Base-by-base conservation (phyloP, 345 rosid genomes). In the Lagerstroemia speciosa region DNA sequence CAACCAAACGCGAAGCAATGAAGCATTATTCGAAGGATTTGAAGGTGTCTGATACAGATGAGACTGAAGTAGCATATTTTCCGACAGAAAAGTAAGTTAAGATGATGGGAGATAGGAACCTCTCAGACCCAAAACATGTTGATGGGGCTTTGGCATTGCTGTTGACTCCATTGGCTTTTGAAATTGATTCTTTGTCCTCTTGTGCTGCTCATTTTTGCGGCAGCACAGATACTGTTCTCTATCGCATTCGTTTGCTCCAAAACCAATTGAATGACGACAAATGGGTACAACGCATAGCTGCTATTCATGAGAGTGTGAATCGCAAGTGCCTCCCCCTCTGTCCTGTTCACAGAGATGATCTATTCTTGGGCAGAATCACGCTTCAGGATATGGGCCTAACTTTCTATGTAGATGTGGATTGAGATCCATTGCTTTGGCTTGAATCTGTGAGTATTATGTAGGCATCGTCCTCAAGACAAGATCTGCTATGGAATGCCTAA, bases 31-130 rank as follows among this genome's bases (percentile, higher is more conserved):
- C 82, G 31, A 93, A 93, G 78, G 88, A 91, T 83, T 79, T 93
- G 85, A 87, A 77, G 74, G 83, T 85, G 72, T 66, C 41, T 31
- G 89, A 81, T 73, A 36, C 63, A 64, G 77, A 82, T 55, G 91
- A 86, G 65, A 75, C 73, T 58, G 88, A 86, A 71, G 87, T 89
- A 67, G 65, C 65, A 26, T 68, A 87, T 82, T 93, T 91, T 65
- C 98, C 98, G 16, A 69, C 84, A 0, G 98, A 91, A 72, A 91
- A 78, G 81, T 89, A 83, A 74, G 86, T 89, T 40, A 93, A 86
- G 86, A 93, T 93, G 96, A 89, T 91, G 94, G 97, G 98, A 74
- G 96, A 89, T 73, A 83, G 79, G 69, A 85, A 82, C 72, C 92
- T 93, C 73, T 77, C 89, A 8, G 89, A 91, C 68, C 97, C 94